Base-by-base conservation (phyloP, 2,329 filamentous ascomycete species). In the Trichoderma koningii region DNA sequence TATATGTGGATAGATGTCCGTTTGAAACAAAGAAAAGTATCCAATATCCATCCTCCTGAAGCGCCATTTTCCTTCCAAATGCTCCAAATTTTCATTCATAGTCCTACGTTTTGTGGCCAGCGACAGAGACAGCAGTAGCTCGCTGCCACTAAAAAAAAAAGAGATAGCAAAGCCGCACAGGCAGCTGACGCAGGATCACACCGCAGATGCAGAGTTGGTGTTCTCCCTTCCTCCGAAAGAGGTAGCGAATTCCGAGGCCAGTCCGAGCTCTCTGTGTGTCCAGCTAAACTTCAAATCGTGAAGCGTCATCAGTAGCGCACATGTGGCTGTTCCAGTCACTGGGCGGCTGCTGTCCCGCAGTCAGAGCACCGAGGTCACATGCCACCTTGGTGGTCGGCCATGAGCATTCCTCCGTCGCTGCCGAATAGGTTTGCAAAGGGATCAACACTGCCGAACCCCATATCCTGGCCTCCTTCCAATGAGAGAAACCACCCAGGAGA, bases 401-500 rank as follows among this genome's bases (percentile, higher is more conserved):
- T 77, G 44, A 74, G 70, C 70, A 81, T 76, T 47, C 73, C 75
- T 23, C 73, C 74, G 21, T 76, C 71, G 57, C 76, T 74, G 3
- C 77, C 77, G 71, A 85, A 85, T 71, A 86, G 80, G 30, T 73
- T 76, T 28, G 77, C 77, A 68, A 85, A 85, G 10, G 76, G 76
- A 66, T 86, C 84, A 28, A 82, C 75, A 42, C 77, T 77, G 7
- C 75, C 76, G 30, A 80, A 71, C 21, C 75, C 76, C 60, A 81
- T 68, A 44, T 85, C 83, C 62, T 83, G 82, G 7, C 79, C 78
- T 48, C 85, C 76, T 65, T 87, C 85, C 77, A 97, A 96, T 1
- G 93, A 92, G 81, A 96, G 88, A 76, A 96, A 96, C 91, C 93
- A 98, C 5, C 90, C 91, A 60, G 88, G 89, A 57, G 80, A 83